Evolutionary conservation across 2,329 filamentous ascomycete genomes (phyloP), one percentile per base, ranked within the genome.

Genomic region (Ophiocordyceps camponoti-floridani): DNA sequence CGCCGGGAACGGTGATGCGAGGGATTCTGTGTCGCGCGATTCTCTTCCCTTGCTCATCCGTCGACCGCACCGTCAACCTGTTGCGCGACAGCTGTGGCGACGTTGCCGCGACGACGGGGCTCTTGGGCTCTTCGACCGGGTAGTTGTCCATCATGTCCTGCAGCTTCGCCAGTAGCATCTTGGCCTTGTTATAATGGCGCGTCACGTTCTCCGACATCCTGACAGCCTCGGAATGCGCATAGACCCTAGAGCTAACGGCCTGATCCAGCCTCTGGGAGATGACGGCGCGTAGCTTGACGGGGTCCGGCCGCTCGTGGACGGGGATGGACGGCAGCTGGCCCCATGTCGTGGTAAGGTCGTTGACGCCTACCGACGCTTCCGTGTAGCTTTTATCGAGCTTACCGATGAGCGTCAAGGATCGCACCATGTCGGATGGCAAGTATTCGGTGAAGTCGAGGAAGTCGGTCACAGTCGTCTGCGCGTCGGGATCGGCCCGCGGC

Each of bases 371-470:
- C 12, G 77, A 80, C 8, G 72, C 68, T 43, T 75, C 62, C n/a
- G 62, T 57, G 52, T 81, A 78, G 14, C 60, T 66, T 49, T 70
- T 57, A 57, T 82, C 77, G 44, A 82, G 75, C 50, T 79, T 71
- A 44, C 73, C 72, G 48, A 83, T 77, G 35, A 82, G 65, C 4
- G 74, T 79, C 41, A 82, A 63, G 23, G 78, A 82, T 46, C 79
- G 74, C 49, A 72, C 66, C 53, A 82, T 72, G 55, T 82, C 79
- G 43, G 77, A 74, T 11, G 78, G 77, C 1, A 82, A 69, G 58
- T 82, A 79, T 58, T 83, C 79, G 52, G 76, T 80, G 51, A 77
- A 78, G 56, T 82, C 77, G 57, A 82, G 72, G 55, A 80, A 82
- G 58, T 82, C 77, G 47, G 75, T 79, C 16, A 81, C 72, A n/a